Conservation (phyloP, 225 moss, liverwort and hornwort species). For the Bryoerythrophyllum caledonicum region DNA sequence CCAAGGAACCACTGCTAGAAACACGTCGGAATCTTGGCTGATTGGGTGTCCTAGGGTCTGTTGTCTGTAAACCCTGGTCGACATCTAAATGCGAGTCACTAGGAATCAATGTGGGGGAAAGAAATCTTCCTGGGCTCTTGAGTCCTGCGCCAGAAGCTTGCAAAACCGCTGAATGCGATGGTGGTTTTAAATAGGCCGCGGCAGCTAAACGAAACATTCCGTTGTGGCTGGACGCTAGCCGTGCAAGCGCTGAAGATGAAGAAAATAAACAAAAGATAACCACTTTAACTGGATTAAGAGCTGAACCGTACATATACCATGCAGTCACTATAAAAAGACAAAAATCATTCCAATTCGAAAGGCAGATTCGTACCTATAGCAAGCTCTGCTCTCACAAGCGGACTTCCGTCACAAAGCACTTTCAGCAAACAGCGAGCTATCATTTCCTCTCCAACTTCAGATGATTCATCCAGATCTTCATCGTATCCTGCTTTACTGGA, state of each 20-base stretch:
- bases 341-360: background rate
- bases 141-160: conserved; percentile 56
- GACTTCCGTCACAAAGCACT: conserved; percentile 87
- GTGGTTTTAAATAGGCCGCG: conserved; percentile 95
- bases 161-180: conserved; percentile 79
- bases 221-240: conserved; percentile 78
- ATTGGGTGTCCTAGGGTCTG: conserved; percentile 64
- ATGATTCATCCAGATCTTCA: conserved; percentile 68
- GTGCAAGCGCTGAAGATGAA: conserved; percentile 74
- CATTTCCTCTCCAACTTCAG: conserved; percentile 67
- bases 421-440: conserved; percentile 72
- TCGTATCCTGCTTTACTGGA: conserved; percentile 37
- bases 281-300: background rate
- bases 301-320: conserved; percentile 21
- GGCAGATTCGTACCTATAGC: conserved; percentile 65
- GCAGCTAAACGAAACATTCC: conserved; percentile 87
- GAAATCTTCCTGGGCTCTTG: conserved; percentile 49
- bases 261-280: background rate
- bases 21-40: conserved; percentile 51
- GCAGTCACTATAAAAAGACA: conserved; percentile 5
- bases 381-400: conserved; percentile 92
- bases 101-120: conserved; percentile 47
- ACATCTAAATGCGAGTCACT: conserved; percentile 53
- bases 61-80: conserved; percentile 47
- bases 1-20: conserved; percentile 69